A percentile compares a stretch with the other conserved stretches of the same genome.
Conservation (phyloP, 2,329 filamentous ascomycete species). For the Xylaria sp. region DNA sequence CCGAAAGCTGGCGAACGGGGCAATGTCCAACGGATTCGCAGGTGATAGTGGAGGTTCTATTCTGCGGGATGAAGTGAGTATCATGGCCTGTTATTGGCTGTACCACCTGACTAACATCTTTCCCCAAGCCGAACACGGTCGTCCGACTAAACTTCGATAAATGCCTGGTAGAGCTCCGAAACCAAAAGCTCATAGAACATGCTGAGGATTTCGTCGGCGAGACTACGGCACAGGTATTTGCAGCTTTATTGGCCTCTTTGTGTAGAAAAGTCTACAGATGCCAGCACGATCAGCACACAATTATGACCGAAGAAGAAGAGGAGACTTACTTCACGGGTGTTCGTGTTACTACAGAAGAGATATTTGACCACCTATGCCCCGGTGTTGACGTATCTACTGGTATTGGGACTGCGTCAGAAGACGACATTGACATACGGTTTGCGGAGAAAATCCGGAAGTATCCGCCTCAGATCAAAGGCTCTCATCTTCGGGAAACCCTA, state of each 20-base stretch:
- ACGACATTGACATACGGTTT: constrained; percentile 56
- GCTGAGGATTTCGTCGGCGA: constrained; percentile 76
- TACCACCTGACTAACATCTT: constrained; percentile 44
- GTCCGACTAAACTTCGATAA: constrained; percentile 87
- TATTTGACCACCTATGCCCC: constrained; percentile 65
- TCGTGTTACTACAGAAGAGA: constrained; percentile 63
- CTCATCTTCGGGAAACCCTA: constrained; percentile 40
- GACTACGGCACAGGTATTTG: constrained; percentile 81
- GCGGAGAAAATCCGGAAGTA: constrained; percentile 59
- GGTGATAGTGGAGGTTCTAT: constrained; percentile 56
- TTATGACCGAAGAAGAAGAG: constrained; percentile 56
- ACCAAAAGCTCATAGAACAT: constrained; percentile 77
- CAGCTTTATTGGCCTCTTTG: constrained; percentile 74
- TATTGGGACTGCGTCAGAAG: constrained; percentile 64
- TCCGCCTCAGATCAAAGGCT: constrained; percentile 45
- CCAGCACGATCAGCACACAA: constrained; percentile 62
- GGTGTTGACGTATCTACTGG: constrained; percentile 64
- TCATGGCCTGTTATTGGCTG: constrained; percentile 12
- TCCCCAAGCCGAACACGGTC: constrained; percentile 71
- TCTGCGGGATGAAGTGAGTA: constrained; percentile 62
- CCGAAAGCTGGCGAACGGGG: constrained; percentile 64
- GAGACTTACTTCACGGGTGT: constrained; percentile 50
- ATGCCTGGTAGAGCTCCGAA: constrained; percentile 83
- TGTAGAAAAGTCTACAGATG: constrained; percentile 76
- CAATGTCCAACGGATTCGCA: constrained; percentile 51